These are phyloP conservation scores for Wickerhamiella parazyma DNA, from an alignment of 805 yeast genomes.

Conservation along the genomic window DNA sequence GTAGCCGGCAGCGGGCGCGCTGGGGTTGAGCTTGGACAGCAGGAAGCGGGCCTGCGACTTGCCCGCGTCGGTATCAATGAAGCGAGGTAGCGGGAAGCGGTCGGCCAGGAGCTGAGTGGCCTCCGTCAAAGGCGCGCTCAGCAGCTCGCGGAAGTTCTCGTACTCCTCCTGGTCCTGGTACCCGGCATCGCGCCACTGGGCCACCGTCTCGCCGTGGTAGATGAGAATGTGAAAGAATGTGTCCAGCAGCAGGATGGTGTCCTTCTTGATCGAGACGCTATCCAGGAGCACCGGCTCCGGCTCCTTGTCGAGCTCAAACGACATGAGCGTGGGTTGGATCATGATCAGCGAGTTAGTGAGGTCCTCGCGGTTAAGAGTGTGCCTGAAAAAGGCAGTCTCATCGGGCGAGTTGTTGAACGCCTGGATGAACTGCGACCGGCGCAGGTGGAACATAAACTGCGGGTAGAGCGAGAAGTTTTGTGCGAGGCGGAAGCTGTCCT, in stretches of 20 bases:
- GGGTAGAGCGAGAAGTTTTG: slow-evolving; percentile 82
- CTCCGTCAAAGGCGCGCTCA: slow-evolving; percentile 81
- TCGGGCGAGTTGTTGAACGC: slow-evolving; percentile 98
- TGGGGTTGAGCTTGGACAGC: slow-evolving; percentile 88
- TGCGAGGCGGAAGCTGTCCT: slow-evolving; percentile 65
- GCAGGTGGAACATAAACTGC: slow-evolving; percentile 86
- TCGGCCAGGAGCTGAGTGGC: slow-evolving; percentile 85
- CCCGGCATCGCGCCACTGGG: slow-evolving; percentile 92
- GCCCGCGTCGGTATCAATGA: slow-evolving; percentile 94
- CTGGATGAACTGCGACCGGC: slow-evolving; percentile 91
- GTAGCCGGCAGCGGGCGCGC: slow-evolving; percentile 59
- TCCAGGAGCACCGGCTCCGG: slow-evolving; percentile 87
- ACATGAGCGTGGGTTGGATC: slow-evolving; percentile 94
- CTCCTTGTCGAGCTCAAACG: slow-evolving; percentile 58
- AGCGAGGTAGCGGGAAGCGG: slow-evolving; percentile 94
- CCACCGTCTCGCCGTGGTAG: slow-evolving; percentile 88
- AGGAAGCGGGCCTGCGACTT: slow-evolving; percentile 97
- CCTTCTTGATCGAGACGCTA: slow-evolving; percentile 82
- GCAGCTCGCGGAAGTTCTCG: slow-evolving; percentile 70
- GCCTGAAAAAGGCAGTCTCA: slow-evolving; percentile 95
- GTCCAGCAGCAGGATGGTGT: slow-evolving; percentile 74
- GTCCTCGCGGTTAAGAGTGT: slow-evolving; percentile 80
- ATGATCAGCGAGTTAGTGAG: slow-evolving; percentile 83
- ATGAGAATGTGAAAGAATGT: slow-evolving; percentile 94
- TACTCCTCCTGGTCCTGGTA: slow-evolving; percentile 87